Evolutionary conservation across 176 grass and related monocot genomes (phyloP), one percentile per base, ranked within the genome.

Genomic region (Cocos nucifera): DNA sequence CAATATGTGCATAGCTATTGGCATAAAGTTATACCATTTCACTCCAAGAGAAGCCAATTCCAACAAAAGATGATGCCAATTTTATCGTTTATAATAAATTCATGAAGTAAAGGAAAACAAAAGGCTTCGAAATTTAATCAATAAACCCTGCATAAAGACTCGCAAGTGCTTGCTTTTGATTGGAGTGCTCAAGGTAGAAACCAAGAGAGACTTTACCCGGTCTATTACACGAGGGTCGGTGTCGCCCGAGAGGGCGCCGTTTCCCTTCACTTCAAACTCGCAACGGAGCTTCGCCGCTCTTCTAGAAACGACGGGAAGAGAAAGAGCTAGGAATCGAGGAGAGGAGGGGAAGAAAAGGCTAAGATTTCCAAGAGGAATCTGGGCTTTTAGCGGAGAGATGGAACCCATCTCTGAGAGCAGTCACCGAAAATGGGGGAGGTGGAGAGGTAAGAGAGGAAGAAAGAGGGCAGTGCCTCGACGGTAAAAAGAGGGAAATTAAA

Each of bases 241-340:
- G 87, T 88, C 87, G 17, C 87, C 76, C 17, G 78, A 78, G 59
- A 91, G 81, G 49, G 81, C 84, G 58, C 79, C 87, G 65, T 98
- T 98, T 17, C 82, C 84, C 58, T 83, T 84, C 35, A 73, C 56
- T 58, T 91, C 75, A 62, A 85, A 78, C 84, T 91, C 84, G 77
- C 81, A 97, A 17, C 80, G 81, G 22, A 97, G 63, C 51, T 67
- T 74, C 51, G 6, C 27, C 16, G 52, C n/a, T 44, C 52, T 10
- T 19, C 28, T 56, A n/a, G 27, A 10, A 24, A 50, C 7, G 14
- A 20, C 18, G 22, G 49, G 49, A 24, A 53, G 68, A 15, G 63
- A 69, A 30, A 66, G 55, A 51, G 23, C 28, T 20, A 17, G 59
- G 51, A 58, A 3, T 44, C 57, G 50, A 28, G 66, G 49, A 8